Evolutionary conservation across 2,329 filamentous ascomycete species (phyloP).

Genomic region (Fusarium nanum): DNA sequence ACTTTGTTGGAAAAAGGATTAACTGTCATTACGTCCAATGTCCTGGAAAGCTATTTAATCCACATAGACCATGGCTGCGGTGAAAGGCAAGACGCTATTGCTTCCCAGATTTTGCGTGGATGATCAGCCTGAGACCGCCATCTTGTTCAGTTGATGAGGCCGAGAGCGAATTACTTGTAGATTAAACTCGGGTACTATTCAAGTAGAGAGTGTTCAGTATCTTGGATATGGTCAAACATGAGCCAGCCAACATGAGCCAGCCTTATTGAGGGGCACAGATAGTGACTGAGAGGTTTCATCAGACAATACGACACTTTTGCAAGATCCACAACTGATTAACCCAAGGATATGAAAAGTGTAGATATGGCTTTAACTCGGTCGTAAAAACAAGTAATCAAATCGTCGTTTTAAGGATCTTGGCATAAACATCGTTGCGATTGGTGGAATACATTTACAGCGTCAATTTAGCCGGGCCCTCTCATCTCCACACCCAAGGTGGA

Average conservation of each 20-base stretch:
- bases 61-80: too few relatives aligned
- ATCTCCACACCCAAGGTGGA: constrained; percentile 5
- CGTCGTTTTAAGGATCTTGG: background rate
- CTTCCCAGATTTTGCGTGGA: background rate
- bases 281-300: background rate
- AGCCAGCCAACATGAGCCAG: too few relatives aligned
- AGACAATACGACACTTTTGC: background rate
- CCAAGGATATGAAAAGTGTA: background rate
- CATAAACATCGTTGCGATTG: background rate
- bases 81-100: background rate
- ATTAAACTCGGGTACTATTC: background rate
- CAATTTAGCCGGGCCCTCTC: constrained; percentile 2
- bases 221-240: too few relatives aligned
- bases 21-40: too few relatives aligned
- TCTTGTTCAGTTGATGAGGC: background rate
- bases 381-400: constrained; percentile 4
- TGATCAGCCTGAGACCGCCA: background rate
- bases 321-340: background rate
- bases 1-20: too few relatives aligned
- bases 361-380: background rate
- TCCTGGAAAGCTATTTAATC: too few relatives aligned
- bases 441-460: constrained; percentile 10
- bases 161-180: background rate
- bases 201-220: background rate
- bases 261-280: background rate